Evolutionary conservation across 2,329 filamentous ascomycete genomes (phyloP).

Genomic region (Penicillium capsulatum): DNA sequence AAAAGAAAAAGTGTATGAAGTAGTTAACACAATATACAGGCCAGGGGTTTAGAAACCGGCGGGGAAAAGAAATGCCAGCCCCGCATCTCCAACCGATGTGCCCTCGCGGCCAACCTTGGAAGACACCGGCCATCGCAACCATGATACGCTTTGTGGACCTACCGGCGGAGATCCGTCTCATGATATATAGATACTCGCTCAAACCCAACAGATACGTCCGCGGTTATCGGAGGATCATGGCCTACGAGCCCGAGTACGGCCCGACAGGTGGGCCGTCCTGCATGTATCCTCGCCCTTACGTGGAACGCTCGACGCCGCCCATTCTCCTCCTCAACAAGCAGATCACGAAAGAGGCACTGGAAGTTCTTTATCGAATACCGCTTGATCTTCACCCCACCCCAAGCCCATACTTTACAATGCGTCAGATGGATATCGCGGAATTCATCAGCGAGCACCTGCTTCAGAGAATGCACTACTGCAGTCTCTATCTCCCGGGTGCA

Average conservation of each 20-base stretch:
- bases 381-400: no score
- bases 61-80: no score
- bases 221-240: neutral
- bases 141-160: neutral
- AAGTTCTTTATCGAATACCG: neutral
- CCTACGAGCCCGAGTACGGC: neutral
- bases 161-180: neutral
- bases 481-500: no score
- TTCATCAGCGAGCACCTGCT: no score
- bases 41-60: no score
- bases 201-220: neutral
- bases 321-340: neutral
- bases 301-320: neutral
- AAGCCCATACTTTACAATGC: no score
- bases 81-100: no score
- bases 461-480: no score
- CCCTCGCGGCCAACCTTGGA: no score
- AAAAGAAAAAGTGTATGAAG: no score
- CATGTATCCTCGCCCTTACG: neutral
- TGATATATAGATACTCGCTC: neutral
- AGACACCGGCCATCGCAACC: neutral
- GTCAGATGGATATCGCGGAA: no score
- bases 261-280: neutral
- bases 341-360: neutral
- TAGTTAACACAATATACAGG: no score